These are phyloP conservation scores for Saprolegnia diclina DNA, from an alignment of 352 stramenopile species.

Conservation along the genomic window DNA sequence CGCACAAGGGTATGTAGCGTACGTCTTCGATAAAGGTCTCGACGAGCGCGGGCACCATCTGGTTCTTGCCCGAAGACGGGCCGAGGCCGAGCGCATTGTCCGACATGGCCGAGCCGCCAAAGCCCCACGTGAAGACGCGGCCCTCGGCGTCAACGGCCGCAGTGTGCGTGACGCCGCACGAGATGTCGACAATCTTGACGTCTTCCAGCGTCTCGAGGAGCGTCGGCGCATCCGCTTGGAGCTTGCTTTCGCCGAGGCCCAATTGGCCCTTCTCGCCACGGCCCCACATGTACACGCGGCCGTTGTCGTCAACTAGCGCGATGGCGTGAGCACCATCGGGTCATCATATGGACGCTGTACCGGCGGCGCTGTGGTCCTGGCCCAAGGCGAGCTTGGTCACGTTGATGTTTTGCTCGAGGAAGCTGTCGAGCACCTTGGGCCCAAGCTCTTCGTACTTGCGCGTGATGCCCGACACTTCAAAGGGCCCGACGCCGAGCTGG, in stretches of 20 bases:
- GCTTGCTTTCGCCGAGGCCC: slow-evolving; percentile 51
- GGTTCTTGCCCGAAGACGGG: slow-evolving; percentile 66
- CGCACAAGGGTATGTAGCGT: background rate
- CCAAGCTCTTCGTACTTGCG: slow-evolving; percentile 80
- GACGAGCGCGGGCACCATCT: slow-evolving; percentile 60
- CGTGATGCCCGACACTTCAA: slow-evolving; percentile 82
- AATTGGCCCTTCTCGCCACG: slow-evolving; percentile 89
- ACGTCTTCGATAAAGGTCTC: slow-evolving; percentile 60
- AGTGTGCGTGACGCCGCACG: slow-evolving; percentile 83
- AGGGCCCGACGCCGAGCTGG: slow-evolving; percentile 69
- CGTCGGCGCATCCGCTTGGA: slow-evolving; percentile 38
- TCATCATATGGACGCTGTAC: slow-evolving; percentile 35
- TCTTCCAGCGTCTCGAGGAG: slow-evolving; percentile 64
- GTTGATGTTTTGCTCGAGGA: slow-evolving; percentile 54
- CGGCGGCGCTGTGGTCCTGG: slow-evolving; percentile 68
- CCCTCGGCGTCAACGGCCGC: slow-evolving; percentile 76
- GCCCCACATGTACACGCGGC: slow-evolving; percentile 74
- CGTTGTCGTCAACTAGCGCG: slow-evolving; percentile 53
- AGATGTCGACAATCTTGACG: slow-evolving; percentile 75
- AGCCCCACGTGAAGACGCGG: slow-evolving; percentile 89
- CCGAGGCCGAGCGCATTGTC: slow-evolving; percentile 58
- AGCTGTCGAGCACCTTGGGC: slow-evolving; percentile 60
- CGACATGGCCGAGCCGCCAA: slow-evolving; percentile 79
- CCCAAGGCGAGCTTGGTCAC: slow-evolving; percentile 61
- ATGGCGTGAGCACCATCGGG: slow-evolving; percentile 11